Conservation (phyloP, 2,329 filamentous ascomycete species). For the Pyrenochaeta sp. region DNA sequence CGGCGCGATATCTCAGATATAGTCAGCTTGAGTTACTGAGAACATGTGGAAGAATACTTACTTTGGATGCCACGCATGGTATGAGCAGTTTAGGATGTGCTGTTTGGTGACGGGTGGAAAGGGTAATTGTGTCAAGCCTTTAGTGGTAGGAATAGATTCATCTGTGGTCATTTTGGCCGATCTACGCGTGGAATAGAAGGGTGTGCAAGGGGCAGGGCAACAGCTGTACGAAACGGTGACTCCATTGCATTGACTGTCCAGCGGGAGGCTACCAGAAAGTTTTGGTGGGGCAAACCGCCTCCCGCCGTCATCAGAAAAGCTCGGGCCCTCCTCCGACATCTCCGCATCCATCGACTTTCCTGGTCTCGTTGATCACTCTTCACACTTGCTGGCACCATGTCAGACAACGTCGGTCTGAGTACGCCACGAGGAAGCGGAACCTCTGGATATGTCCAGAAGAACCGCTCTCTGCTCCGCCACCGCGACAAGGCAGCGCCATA, state of each 20-base stretch:
- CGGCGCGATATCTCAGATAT: conserved; percentile 71
- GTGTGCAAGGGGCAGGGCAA: not conserved
- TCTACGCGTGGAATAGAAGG: not conserved
- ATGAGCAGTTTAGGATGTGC: conserved; percentile 94
- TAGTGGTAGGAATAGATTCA: conserved; percentile 12
- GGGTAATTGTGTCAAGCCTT: conserved; percentile 55
- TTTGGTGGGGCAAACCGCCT: conserved; percentile 42
- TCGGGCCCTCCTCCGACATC: conserved; percentile 34
- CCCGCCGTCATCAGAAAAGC: conserved; percentile 11
- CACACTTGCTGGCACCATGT: conserved; percentile 65
- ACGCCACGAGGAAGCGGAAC: conserved; percentile 95
- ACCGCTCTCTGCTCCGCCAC: conserved; percentile 84
- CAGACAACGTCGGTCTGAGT: conserved; percentile 93
- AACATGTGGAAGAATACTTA: conserved; percentile 43
- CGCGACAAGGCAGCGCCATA: conserved; percentile 84
- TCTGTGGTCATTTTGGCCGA: conserved; percentile 31
- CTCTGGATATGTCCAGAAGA: conserved; percentile 96
- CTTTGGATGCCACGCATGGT: conserved; percentile 87
- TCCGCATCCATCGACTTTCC: conserved; percentile 18
- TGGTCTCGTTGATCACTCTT: not conserved
- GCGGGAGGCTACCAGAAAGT: too few species aligned
- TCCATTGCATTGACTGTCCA: too few species aligned
- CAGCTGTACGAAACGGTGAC: conserved; percentile 11
- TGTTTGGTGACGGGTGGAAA: conserved; percentile 86
- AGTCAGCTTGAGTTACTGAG: conserved; percentile 9